These are phyloP conservation scores for Salix purpurea DNA, from an alignment of 345 rosid species.

Conservation along the genomic window DNA sequence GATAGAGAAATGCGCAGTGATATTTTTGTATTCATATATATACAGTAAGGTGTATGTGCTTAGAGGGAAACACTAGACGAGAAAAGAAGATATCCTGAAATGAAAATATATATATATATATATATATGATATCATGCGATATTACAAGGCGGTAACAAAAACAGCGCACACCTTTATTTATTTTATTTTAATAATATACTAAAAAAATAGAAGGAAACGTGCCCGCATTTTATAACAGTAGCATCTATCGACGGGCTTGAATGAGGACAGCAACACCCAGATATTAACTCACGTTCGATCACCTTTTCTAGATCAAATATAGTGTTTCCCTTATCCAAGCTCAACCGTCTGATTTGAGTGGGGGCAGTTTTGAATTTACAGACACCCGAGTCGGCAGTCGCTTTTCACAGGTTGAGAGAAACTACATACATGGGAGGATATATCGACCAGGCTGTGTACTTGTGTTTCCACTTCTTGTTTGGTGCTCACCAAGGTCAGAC, in stretches of 20 bases:
- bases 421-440: background rate
- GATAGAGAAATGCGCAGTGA: background rate
- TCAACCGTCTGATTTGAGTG: slow-evolving; percentile 7
- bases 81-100: background rate
- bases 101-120: background rate
- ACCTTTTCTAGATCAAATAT: background rate
- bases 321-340: background rate
- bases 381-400: slow-evolving; percentile 1
- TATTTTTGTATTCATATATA: background rate
- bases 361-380: background rate
- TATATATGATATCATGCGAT: background rate
- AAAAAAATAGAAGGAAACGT: slow-evolving; percentile 19
- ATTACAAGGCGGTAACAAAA: slow-evolving; percentile 29
- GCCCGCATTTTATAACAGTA: slow-evolving; percentile 15
- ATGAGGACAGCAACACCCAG: slow-evolving; percentile 30
- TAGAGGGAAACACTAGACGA: background rate
- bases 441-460: too few relatives aligned
- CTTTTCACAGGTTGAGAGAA: background rate
- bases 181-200: background rate
- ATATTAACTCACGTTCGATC: slow-evolving; percentile 4
- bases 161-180: background rate
- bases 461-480: background rate
- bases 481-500: too few relatives aligned
- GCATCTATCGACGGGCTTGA: slow-evolving; percentile 26
- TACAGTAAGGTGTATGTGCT: background rate